Base-by-base conservation (phyloP, 371 early-diverging fungal species). In the Chytridium lagenaria region DNA sequence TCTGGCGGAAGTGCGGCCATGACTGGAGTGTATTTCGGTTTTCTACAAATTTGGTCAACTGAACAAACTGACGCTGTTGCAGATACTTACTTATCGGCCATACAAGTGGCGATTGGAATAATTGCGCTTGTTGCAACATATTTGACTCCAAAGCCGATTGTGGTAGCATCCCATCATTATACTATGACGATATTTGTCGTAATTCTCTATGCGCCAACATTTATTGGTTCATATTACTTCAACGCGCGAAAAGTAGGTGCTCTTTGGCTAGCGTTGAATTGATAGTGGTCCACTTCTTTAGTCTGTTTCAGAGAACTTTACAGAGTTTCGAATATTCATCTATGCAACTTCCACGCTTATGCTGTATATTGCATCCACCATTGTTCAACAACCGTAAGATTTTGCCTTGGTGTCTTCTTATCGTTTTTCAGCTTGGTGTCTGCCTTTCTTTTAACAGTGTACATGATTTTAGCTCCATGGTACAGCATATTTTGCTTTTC, bases 221-320 rank as follows among this genome's bases (percentile, higher is more conserved):
- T 61, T 26, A 34, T 34, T 61, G 36, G 30, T 7, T 61, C 61
- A 5, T 61, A 61, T 23, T 61, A 61, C 36, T 37, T 3, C 34
- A 34, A 7, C 36, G 61, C 61, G 16, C 7, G 7, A 15, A 37
- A 61, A 7, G 61, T 61, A 2, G 34, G 30, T 31, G 3, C 12
- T 37, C 12, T 31, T 61, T 34, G 23, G 34, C 5, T 3, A 34
- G 5, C 36, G 19, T 44, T 12, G 44, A 44, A 19, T 44, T 12
- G 7, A 61, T 33, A 3, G 2, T 61, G 30, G 12, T 33, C 26
- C 12, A 34, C 5, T 61, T 61, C 10, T 61, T 28, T 33, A 61
- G 36, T 33, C 26, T 7, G 16, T 37, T 23, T 2, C 3, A 61
- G 19, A 61, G n/a, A 23, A 61, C 19, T 31, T 37, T 15, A 10